phyloP scores from a whole-genome alignment of 1,284 basidiomycete genomes.

The Heterobasidion parviporum region DNA sequence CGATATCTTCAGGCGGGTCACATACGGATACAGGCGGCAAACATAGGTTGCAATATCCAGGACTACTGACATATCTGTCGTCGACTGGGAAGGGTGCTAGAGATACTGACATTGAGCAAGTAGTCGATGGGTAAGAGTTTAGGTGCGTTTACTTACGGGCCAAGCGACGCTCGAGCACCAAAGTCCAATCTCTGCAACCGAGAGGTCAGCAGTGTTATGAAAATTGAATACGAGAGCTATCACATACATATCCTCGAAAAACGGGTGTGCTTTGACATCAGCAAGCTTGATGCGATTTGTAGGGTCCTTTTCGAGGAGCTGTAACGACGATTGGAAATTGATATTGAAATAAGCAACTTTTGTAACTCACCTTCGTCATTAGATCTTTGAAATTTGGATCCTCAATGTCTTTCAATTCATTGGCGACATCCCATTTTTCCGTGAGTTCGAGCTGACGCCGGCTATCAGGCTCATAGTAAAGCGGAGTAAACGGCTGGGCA shows the following conservation, averaged over 20 bases:
- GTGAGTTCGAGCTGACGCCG: neutral
- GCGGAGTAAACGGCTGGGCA: neutral
- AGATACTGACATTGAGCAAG: too few relatives aligned
- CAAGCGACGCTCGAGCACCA: too few relatives aligned
- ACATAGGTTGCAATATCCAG: too few relatives aligned
- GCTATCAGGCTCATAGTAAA: neutral
- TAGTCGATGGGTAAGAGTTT: too few relatives aligned
- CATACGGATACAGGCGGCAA: too few relatives aligned
- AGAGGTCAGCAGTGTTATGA: too few relatives aligned
- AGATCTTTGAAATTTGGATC: slow-evolving; percentile 2
- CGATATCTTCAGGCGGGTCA: neutral
- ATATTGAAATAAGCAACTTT: neutral
- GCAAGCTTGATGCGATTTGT: slow-evolving; percentile 7
- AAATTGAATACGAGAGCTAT: too few relatives aligned
- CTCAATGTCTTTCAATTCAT: neutral
- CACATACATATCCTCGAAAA: slow-evolving; percentile 8
- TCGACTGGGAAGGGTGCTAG: too few relatives aligned
- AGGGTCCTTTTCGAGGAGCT: slow-evolving; percentile 14
- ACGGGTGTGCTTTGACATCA: slow-evolving; percentile 11
- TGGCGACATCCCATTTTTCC: neutral
- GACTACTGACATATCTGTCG: too few relatives aligned
- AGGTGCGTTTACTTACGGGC: too few relatives aligned
- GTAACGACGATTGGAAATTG: neutral
- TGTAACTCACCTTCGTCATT: slow-evolving; percentile 3
- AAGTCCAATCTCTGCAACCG: too few relatives aligned